These are phyloP conservation scores for Lactifluus pinguis DNA, from an alignment of 768 basidiomycete genomes.

Conservation along the genomic window DNA sequence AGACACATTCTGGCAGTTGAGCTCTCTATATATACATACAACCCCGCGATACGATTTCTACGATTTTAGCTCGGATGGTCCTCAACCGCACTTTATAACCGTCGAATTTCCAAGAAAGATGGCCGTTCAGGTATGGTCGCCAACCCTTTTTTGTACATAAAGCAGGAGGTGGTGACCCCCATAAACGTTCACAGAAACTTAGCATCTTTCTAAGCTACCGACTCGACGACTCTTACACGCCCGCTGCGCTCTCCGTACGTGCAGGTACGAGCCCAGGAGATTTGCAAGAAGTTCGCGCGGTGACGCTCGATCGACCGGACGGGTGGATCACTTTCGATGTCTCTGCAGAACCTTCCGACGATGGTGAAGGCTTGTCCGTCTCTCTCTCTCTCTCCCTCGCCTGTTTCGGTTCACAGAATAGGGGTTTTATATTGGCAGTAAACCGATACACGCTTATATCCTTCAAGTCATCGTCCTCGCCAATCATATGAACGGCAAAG, in stretches of 20 bases:
- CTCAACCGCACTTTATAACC: conserved; percentile 94
- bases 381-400: conserved; percentile 10
- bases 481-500: conserved; percentile 98
- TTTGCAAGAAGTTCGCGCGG: conserved; percentile 81
- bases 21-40: conserved; percentile 22
- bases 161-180: no score
- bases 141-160: no score
- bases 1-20: conserved; percentile 95
- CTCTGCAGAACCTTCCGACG: conserved; percentile 69
- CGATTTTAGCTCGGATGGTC: conserved; percentile 69
- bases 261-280: conserved; percentile 90
- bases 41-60: neutral
- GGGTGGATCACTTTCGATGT: conserved; percentile 91
- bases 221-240: conserved; percentile 95
- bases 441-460: conserved; percentile 82
- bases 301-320: conserved; percentile 83
- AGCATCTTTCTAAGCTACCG: conserved; percentile 73
- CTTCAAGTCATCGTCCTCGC: conserved; percentile 83
- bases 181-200: conserved; percentile 51
- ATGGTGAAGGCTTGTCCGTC: conserved; percentile 68
- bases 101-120: conserved; percentile 89
- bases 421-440: conserved; percentile 36
- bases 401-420: no score
- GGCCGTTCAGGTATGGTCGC: conserved; percentile 60
- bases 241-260: conserved; percentile 79